A percentile compares a stretch with the other conserved stretches of the same genome.
Evolutionary conservation across 768 basidiomycete genomes (phyloP).

Genomic region (Podaxis sp.): DNA sequence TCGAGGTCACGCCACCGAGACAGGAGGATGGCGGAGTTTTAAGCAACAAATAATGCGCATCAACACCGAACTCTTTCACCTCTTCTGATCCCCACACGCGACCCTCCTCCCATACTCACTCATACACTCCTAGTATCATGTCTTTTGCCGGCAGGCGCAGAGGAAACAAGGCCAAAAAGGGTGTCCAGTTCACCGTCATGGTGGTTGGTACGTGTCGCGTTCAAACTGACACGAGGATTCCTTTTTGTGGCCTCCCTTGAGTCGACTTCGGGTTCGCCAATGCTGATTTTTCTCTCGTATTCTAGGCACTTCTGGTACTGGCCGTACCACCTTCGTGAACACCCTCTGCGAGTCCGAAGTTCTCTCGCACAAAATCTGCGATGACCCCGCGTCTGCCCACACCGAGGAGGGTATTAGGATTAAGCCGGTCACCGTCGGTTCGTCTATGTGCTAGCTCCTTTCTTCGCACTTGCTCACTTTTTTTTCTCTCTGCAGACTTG

Average conservation of each 20-base stretch:
- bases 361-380: conserved; percentile 81
- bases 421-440: conserved; percentile 92
- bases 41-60: conserved; percentile 29
- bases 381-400: conserved; percentile 86
- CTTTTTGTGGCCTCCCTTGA: conserved; percentile 14
- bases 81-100: conserved; percentile 23
- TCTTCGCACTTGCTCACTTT: conserved; percentile 7
- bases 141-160: conserved; percentile 85
- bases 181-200: conserved; percentile 97
- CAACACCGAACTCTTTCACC: conserved; percentile 32
- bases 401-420: conserved; percentile 93
- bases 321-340: conserved; percentile 98
- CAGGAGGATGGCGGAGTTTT: conserved; percentile 35
- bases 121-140: conserved; percentile 44
- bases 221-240: conserved; percentile 3
- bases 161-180: conserved; percentile 98
- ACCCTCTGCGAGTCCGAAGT: conserved; percentile 98
- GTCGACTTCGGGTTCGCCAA: conserved; percentile 17
- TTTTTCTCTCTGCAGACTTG: conserved; percentile 59
- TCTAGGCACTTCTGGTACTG: conserved; percentile 93
- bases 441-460: conserved; percentile 27
- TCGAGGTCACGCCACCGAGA: conserved; percentile 30
- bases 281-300: conserved; percentile 20
- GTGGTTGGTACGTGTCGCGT: conserved; percentile 78
- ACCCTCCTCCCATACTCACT: conserved; percentile 20